These are phyloP conservation scores for Cynara cardunculus DNA, from an alignment of 129 eudicot species.

Conservation along the genomic window DNA sequence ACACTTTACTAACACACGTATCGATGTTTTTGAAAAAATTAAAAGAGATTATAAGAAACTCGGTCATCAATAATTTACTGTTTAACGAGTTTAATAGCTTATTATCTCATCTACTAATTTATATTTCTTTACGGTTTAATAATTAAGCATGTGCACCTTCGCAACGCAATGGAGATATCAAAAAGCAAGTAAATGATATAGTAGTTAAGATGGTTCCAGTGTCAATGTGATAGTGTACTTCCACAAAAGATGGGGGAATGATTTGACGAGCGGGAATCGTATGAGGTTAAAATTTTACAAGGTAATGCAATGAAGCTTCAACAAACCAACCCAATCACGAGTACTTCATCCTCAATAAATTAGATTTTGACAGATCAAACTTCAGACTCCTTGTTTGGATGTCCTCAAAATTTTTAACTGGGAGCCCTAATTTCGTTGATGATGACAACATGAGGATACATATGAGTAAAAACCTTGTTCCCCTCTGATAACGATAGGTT, in stretches of 20 bases:
- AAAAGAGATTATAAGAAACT: neutral
- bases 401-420: neutral
- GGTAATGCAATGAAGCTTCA: constrained; percentile 34
- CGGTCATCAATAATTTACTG: neutral
- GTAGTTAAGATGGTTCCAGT: neutral
- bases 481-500: neutral
- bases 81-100: too few species aligned
- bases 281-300: neutral
- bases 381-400: constrained; percentile 8
- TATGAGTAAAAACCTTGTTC: constrained; percentile 34
- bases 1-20: neutral
- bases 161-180: neutral
- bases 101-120: too few species aligned
- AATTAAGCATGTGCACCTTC: neutral
- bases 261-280: neutral
- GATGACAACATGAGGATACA: constrained; percentile 45
- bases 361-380: constrained; percentile 35
- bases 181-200: neutral
- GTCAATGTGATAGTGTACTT: neutral
- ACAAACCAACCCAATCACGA: constrained; percentile 59
- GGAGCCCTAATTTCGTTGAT: constrained; percentile 3
- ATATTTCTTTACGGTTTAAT: too few species aligned
- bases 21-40: neutral
- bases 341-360: constrained; percentile 62
- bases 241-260: neutral